Evolutionary conservation across 2,329 filamentous ascomycete species (phyloP), one percentile per base, ranked within the genome.

Genomic region (Colletotrichum scovillei): DNA sequence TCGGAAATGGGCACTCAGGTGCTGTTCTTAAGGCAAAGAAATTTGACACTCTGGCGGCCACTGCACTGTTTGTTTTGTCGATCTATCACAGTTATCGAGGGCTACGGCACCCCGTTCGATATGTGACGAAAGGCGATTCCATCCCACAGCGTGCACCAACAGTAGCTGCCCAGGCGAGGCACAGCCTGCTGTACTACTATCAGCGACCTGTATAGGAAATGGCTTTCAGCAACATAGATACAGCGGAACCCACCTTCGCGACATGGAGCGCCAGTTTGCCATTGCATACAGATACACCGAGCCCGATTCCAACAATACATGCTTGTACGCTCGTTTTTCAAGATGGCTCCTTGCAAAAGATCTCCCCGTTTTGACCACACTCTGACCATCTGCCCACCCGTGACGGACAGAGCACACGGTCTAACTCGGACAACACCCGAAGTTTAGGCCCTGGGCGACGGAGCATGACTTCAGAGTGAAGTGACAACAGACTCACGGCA

Each of bases 91-190:
- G 42, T 9, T 19, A n/a, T 49, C 42, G 9, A 49, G 42, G 16
- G 42, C 42, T 49, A 49, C 19, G 42, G 42, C 8, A 4, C 19
- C 19, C n/a, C n/a, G 19, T n/a, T 49, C 42, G 42, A 9, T n/a
- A 49, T 49, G 19, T 22, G 42, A 49, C 42, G 19, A n/a, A 49
- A 22, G 19, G 19, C 42, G 42, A n/a, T 49, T 49, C 42, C 42
- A 52, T 32, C 59, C 63, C 59, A 35, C 53, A n/a, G 42, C 19
- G 42, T 49, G 42, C 62, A 60, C 68, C 68, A 71, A 67, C 63
- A 35, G 28, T n/a, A 9, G 38, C 60, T 35, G 42, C 30, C 42
- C 19, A 26, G 42, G 35, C 12, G 24, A 64, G 62, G 42, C 60
- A 35, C 26, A 53, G 26, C 42, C 26, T 52, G 46, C 19, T 53